Base-by-base conservation (phyloP, 2,329 filamentous ascomycete species). In the Aspergillus texensis region DNA sequence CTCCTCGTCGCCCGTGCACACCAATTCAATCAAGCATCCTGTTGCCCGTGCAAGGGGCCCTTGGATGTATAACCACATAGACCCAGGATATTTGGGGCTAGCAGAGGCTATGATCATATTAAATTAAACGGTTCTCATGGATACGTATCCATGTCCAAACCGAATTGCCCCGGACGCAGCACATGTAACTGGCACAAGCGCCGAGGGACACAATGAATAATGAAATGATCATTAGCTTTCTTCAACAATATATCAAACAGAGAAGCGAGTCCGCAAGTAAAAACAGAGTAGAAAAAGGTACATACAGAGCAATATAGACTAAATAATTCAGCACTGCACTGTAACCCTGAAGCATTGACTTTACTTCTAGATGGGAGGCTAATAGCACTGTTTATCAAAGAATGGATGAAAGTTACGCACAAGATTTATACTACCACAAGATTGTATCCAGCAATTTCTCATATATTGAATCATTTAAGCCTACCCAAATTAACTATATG, bases 171-270 rank as follows among this genome's bases (percentile, higher is more conserved):
- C 52, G 16, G 52, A 39, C 32, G 3, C 52, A 55, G 21, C 32
- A 55, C 32, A 55, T 55, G 32, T 39, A 55, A 55, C 32, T 39
- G n/a, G 34, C n/a, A 39, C 21, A 55, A 54, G 30, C 32, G 52
- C 52, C 30, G 52, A 54, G 52, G 30, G 30, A 32, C 26, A 55
- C 24, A 12, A 60, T 36, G 24, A 52, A 43, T 46, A 56, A 34
- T 48, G 59, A 55, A 36, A 54, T 43, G 34, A 50, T 46, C 54
- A 58, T 32, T 30, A 45, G 52, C 11, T 36, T 61, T 45, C 39
- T 54, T 53, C 58, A 36, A 39, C 32, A 21, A 30, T 53, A 52
- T 30, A n/a, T 46, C 14, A 24, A 12, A 55, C 32, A 55, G 32
- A 21, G 19, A 21, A 36, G 6, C 19, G 11, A 30, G 24, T 11